Conservation (phyloP, 768 basidiomycete genomes). For the Pleurotus cornucopiae region DNA sequence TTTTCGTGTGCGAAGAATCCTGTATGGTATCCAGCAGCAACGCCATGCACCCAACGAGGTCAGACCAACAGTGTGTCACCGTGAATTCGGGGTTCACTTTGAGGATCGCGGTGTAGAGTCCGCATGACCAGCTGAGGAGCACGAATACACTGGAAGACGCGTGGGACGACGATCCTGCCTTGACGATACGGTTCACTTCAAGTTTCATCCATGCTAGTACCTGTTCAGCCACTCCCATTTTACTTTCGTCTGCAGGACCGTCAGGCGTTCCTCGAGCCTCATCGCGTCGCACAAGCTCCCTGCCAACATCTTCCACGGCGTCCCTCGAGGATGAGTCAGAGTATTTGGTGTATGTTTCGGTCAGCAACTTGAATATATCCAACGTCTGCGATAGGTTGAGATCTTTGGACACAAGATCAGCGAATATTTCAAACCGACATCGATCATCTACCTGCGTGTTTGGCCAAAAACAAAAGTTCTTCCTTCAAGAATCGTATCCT, state of each 20-base stretch:
- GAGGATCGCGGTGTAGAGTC: constrained; percentile 52
- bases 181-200: constrained; percentile 59
- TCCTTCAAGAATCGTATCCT: constrained; percentile 60
- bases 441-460: constrained; percentile 47
- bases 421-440: neutral
- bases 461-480: constrained; percentile 52
- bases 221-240: constrained; percentile 61
- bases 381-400: constrained; percentile 53
- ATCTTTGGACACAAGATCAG: constrained; percentile 33
- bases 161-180: constrained; percentile 45
- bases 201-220: constrained; percentile 72
- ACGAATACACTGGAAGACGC: constrained; percentile 63
- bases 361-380: constrained; percentile 72
- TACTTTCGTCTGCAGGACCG: constrained; percentile 35
- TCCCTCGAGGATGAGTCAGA: constrained; percentile 65
- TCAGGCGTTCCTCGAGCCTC: constrained; percentile 41
- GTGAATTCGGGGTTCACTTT: constrained; percentile 39
- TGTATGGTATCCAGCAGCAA: constrained; percentile 53
- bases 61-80: constrained; percentile 43
- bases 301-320: constrained; percentile 65
- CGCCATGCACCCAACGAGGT: constrained; percentile 55
- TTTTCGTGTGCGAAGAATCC: constrained; percentile 48
- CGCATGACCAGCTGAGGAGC: constrained; percentile 68
- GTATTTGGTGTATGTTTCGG: constrained; percentile 77
- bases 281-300: constrained; percentile 62